These are phyloP conservation scores for Pythium guiyangense DNA, from an alignment of 352 stramenopile species.

Conservation along the genomic window DNA sequence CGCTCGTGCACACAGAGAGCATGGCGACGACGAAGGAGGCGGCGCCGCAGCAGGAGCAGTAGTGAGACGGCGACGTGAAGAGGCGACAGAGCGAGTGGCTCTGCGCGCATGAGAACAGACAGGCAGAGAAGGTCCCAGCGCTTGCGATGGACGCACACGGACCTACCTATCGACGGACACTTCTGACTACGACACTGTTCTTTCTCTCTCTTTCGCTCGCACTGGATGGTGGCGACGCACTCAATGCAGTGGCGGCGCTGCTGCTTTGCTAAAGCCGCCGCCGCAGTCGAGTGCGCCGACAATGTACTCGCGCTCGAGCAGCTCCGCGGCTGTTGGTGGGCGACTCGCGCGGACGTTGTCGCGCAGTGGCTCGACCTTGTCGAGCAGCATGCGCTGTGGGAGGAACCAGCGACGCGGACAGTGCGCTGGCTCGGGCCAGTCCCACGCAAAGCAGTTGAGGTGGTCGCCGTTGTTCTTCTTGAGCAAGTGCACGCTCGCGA, in stretches of 20 bases:
- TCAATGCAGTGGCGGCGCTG: slow-evolving; percentile 11
- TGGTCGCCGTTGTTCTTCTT: slow-evolving; percentile 44
- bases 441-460: slow-evolving; percentile 43
- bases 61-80: too few relatives aligned
- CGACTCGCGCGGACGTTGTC: too few relatives aligned
- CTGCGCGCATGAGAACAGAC: too few relatives aligned
- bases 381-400: slow-evolving; percentile 36
- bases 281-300: slow-evolving; percentile 48
- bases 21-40: not conserved
- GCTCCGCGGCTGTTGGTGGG: slow-evolving; percentile 5
- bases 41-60: too few relatives aligned
- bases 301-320: slow-evolving; percentile 35
- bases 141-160: too few relatives aligned
- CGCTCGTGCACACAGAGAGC: slow-evolving; percentile 46
- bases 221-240: not conserved
- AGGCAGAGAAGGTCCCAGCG: too few relatives aligned
- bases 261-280: slow-evolving; percentile 31
- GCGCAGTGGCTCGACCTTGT: slow-evolving; percentile 13
- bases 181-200: too few relatives aligned
- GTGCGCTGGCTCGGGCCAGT: slow-evolving; percentile 23
- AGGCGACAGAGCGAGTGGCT: too few relatives aligned
- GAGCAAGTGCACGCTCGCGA: slow-evolving; percentile 44
- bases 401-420: slow-evolving; percentile 30
- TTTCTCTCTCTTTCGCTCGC: too few relatives aligned
- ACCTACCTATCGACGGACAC: too few relatives aligned